Base-by-base conservation (phyloP, 2,329 filamentous ascomycete genomes). In the Byssothecium circinans region DNA sequence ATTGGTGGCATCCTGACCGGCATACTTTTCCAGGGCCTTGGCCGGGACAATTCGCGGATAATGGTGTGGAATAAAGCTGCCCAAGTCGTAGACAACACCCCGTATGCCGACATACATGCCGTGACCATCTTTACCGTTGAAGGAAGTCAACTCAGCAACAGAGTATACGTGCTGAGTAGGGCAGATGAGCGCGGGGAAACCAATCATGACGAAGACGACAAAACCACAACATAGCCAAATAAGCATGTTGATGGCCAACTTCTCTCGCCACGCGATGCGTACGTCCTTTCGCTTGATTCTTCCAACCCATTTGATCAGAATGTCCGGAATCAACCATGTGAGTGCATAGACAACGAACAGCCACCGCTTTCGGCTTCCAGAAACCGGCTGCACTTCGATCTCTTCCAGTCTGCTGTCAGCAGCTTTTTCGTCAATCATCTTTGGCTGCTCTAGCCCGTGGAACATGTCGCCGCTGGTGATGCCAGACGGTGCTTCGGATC, bases 241-340 rank as follows among this genome's bases (percentile, higher is more conserved):
- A 65, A 97, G 81, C 70, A 99, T 79, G 77, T 99, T 99, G 80
- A 99, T 99, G 44, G 94, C 92, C 49, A 99, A 71, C 78, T 99
- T 99, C 71, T 99, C 94, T 66, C 94, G 82, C 94, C 94, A 99
- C 0, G 94, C 94, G 68, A 88, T 80, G 19, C 91, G 88, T 8
- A 99, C 84, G 69, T 99, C 94, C 68, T 95, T 95, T 52, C 94
- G 88, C 50, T 87, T 82, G 87, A 96, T 96, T 42, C 88, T 81
- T 18, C 92, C 92, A 33, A 95, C 52, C 60, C 79, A 78, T 44
- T 84, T 82, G 67, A 97, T 88, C 35, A 86, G 63, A 60, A 96
- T 88, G 67, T 96, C 91, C 4, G 94, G 94, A 37, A 96, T 76
- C 58, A 85, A 90, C 78, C 85, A 99, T 3, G 94, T 99, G 51